Evolutionary conservation across 2,329 filamentous ascomycete species (phyloP).

Genomic region (Trichoderma sp.): DNA sequence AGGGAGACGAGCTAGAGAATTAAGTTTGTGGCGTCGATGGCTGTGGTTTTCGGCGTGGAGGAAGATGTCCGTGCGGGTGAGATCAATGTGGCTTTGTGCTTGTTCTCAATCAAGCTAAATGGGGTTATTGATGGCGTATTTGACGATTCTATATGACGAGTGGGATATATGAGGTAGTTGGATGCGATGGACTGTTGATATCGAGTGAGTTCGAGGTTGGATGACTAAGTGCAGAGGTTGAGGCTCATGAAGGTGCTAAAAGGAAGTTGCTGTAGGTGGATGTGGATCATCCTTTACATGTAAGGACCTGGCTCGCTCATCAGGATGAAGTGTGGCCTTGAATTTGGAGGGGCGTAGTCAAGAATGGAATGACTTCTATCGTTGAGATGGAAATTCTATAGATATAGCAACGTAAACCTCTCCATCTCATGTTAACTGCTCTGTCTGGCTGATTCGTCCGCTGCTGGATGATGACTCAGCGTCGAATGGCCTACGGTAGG

Average conservation of each 20-base stretch:
- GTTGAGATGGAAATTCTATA: too few species aligned
- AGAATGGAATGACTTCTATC: too few species aligned
- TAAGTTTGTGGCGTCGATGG: slow-evolving; percentile 15
- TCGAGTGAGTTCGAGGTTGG: neutral
- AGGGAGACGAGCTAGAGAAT: neutral
- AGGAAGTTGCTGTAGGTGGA: neutral
- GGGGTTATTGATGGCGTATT: neutral
- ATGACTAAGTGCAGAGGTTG: slow-evolving; percentile 7
- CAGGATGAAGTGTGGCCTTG: neutral
- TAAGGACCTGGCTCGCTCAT: neutral
- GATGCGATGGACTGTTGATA: neutral
- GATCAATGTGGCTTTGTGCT: neutral
- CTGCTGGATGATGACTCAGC: neutral
- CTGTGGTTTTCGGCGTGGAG: neutral
- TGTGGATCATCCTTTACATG: slow-evolving; percentile 3
- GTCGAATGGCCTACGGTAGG: neutral
- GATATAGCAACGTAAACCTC: too few species aligned
- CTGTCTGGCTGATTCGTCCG: too few species aligned
- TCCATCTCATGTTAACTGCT: too few species aligned
- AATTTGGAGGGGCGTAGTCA: too few species aligned
- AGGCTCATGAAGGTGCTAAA: neutral
- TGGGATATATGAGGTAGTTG: neutral
- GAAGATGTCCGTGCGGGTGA: slow-evolving; percentile 8
- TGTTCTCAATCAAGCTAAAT: too few species aligned
- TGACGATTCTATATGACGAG: neutral